These are phyloP conservation scores for Nelumbo lutea DNA, from an alignment of 164 flowering plant genomes.

Conservation along the genomic window DNA sequence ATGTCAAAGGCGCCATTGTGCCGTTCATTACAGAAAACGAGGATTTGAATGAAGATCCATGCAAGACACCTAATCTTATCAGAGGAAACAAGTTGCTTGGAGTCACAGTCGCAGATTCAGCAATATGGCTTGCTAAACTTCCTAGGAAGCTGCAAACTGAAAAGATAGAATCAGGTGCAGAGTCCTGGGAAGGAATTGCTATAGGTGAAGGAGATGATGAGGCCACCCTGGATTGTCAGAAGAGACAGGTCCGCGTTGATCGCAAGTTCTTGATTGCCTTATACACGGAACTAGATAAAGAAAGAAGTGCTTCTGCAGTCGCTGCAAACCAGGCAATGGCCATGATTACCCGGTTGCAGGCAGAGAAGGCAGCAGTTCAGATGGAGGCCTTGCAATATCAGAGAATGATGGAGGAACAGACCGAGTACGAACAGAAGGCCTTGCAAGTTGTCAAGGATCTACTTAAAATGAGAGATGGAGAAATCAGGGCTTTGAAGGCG, in stretches of 20 bases:
- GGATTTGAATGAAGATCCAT: slow-evolving; percentile 32
- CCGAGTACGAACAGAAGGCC: slow-evolving; percentile 77
- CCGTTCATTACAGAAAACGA: background rate
- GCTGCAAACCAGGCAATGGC: slow-evolving; percentile 93
- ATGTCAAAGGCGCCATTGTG: slow-evolving; percentile 24
- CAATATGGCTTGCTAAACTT: slow-evolving; percentile 29
- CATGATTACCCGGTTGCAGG: slow-evolving; percentile 83
- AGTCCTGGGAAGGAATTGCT: slow-evolving; percentile 23
- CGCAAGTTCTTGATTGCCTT: slow-evolving; percentile 47
- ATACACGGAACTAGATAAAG: slow-evolving; percentile 76
- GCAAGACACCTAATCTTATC: slow-evolving; percentile 34
- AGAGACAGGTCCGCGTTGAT: slow-evolving; percentile 54
- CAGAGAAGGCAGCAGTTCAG: slow-evolving; percentile 78
- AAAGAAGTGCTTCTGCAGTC: slow-evolving; percentile 74
- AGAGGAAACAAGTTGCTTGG: slow-evolving; percentile 55
- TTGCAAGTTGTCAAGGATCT: slow-evolving; percentile 50
- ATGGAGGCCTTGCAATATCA: slow-evolving; percentile 92
- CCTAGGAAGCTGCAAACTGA: slow-evolving; percentile 37
- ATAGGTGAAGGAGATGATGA: slow-evolving; percentile 41
- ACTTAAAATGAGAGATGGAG: slow-evolving; percentile 52
- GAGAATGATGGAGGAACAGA: slow-evolving; percentile 96
- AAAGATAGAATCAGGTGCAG: slow-evolving; percentile 30
- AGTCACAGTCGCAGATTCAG: slow-evolving; percentile 47
- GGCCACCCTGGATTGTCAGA: slow-evolving; percentile 33
- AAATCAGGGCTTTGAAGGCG: slow-evolving; percentile 46